Percentiles rank a stretch among this genome's conserved stretches.
These are phyloP conservation scores for Toxicodendron radicans DNA, from an alignment of 345 rosid species.

Conservation along the genomic window DNA sequence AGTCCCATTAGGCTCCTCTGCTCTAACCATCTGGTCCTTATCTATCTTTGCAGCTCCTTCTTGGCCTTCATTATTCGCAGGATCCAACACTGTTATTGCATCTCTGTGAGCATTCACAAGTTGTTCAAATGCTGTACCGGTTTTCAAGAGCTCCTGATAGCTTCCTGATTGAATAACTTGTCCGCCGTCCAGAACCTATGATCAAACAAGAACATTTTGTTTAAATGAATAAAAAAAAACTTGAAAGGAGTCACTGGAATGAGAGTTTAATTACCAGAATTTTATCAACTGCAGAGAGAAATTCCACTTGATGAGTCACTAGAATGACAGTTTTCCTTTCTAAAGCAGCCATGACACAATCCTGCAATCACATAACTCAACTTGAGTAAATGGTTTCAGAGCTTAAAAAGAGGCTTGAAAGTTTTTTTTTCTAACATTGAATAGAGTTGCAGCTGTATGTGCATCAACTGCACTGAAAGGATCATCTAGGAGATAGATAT, in stretches of 20 bases:
- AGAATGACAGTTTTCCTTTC: slow-evolving; percentile 62
- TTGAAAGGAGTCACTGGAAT: not conserved
- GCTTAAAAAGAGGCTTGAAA: not conserved
- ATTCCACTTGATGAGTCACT: slow-evolving; percentile 89
- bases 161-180: slow-evolving; percentile 55
- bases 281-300: slow-evolving; percentile 61
- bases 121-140: slow-evolving; percentile 61
- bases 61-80: slow-evolving; percentile 28
- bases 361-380: slow-evolving; percentile 43
- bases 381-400: not conserved
- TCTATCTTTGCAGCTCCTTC: slow-evolving; percentile 20
- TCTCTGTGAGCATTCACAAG: slow-evolving; percentile 79
- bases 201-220: not conserved
- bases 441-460: slow-evolving; percentile 67
- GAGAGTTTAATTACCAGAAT: slow-evolving; percentile 46
- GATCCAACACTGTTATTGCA: slow-evolving; percentile 43
- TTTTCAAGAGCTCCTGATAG: slow-evolving; percentile 53
- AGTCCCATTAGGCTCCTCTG: slow-evolving; percentile 17
- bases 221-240: not conserved
- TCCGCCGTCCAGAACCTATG: slow-evolving; percentile 69
- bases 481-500: slow-evolving; percentile 76
- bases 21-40: not conserved
- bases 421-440: slow-evolving; percentile 48
- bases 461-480: slow-evolving; percentile 91
- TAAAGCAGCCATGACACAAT: slow-evolving; percentile 62